A percentile compares a stretch with the other conserved stretches of the same genome.
Evolutionary conservation across 2,329 filamentous ascomycete genomes (phyloP).

Genomic region (Ophiosphaerella korrae): DNA sequence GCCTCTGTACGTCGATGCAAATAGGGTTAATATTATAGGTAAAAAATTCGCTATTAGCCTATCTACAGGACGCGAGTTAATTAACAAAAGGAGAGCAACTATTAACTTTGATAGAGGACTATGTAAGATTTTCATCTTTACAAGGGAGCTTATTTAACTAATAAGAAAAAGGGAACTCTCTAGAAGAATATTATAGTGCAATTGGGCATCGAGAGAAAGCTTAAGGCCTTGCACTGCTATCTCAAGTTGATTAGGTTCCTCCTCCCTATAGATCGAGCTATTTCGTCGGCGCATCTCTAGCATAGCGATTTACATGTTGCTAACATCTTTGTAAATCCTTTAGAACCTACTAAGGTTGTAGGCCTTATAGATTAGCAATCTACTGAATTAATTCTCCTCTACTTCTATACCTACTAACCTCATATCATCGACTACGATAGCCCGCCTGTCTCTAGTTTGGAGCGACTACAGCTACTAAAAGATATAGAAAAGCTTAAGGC

Average conservation of each 20-base stretch:
- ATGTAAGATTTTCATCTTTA: slow-evolving; percentile 36
- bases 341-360: slow-evolving; percentile 36
- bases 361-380: slow-evolving; percentile 47
- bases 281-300: slow-evolving; percentile 37
- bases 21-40: slow-evolving; percentile 21
- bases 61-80: slow-evolving; percentile 37
- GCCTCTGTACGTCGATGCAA: slow-evolving; percentile 24
- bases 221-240: slow-evolving; percentile 37
- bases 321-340: slow-evolving; percentile 45
- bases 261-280: slow-evolving; percentile 29
- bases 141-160: slow-evolving; percentile 15
- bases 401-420: slow-evolving; percentile 42
- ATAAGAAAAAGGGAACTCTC: slow-evolving; percentile 32
- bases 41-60: slow-evolving; percentile 47
- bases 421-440: slow-evolving; percentile 44
- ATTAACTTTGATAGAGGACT: slow-evolving; percentile 44
- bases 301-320: slow-evolving; percentile 48
- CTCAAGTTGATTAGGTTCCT: slow-evolving; percentile 32
- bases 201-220: slow-evolving; percentile 45
- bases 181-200: slow-evolving; percentile 40
- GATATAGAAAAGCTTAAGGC: slow-evolving; percentile 27
- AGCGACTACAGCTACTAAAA: slow-evolving; percentile 30
- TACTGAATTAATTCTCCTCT: slow-evolving; percentile 43
- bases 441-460: slow-evolving; percentile 28
- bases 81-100: slow-evolving; percentile 38